These are phyloP conservation scores for Mycena galopus DNA, from an alignment of 768 basidiomycete species.

Conservation along the genomic window DNA sequence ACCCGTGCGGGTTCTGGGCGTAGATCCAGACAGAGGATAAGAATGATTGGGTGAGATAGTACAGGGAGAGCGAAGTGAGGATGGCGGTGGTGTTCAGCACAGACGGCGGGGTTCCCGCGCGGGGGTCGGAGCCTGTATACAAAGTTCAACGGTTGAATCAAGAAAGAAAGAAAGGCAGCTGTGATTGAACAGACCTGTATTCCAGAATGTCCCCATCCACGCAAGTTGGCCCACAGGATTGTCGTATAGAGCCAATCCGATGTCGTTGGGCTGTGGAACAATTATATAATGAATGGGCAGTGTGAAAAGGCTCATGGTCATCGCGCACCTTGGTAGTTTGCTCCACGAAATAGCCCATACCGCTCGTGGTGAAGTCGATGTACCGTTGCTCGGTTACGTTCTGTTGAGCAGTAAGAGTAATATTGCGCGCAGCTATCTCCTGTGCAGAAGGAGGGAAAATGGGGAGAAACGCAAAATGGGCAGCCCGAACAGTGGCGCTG, in stretches of 20 bases:
- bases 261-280: not conserved
- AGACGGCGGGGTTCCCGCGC: constrained; percentile 21
- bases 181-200: not conserved
- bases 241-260: not conserved
- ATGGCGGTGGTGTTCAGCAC: constrained; percentile 24
- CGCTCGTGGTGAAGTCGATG: not conserved
- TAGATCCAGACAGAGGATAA: constrained; percentile 37
- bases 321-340: not conserved
- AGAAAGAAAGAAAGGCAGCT: no score
- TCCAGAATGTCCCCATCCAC: not conserved
- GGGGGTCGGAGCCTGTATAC: constrained; percentile 24
- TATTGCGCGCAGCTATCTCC: not conserved
- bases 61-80: constrained; percentile 39
- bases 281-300: not conserved
- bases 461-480: not conserved
- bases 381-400: not conserved
- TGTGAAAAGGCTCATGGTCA: not conserved
- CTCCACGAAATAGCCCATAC: not conserved
- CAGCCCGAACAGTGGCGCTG: not conserved
- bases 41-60: constrained; percentile 40
- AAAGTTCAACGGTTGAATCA: not conserved
- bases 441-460: not conserved
- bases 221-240: not conserved
- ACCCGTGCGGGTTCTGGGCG: constrained; percentile 10
- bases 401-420: not conserved